A percentile compares a stretch with the other conserved stretches of the same genome.
phyloP scores from a whole-genome alignment of 768 basidiomycete species.

The Termitomyces sp. region DNA sequence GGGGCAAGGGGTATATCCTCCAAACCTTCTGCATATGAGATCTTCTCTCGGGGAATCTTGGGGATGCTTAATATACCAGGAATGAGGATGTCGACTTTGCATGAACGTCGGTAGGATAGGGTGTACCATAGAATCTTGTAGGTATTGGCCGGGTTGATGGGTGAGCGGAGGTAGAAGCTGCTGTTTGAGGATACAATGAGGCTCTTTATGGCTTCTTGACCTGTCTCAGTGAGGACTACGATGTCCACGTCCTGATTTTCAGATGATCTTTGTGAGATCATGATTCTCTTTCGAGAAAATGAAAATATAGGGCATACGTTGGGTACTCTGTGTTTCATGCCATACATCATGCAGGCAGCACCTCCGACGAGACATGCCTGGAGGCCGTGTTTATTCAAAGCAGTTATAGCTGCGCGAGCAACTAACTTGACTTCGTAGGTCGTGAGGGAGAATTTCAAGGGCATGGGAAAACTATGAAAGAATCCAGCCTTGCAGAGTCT shows the following conservation, averaged over 20 bases:
- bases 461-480: background rate
- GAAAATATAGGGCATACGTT: constrained; percentile 16
- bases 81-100: constrained; percentile 34
- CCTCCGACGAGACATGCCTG: constrained; percentile 34
- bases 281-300: background rate
- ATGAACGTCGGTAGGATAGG: constrained; percentile 17
- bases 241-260: constrained; percentile 39
- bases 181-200: constrained; percentile 24
- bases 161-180: constrained; percentile 31
- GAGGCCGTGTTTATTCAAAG: constrained; percentile 19
- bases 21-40: constrained; percentile 10
- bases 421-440: constrained; percentile 17
- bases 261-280: too few species aligned
- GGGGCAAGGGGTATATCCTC: constrained; percentile 31
- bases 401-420: constrained; percentile 19
- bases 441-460: background rate
- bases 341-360: constrained; percentile 32
- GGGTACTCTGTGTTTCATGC: constrained; percentile 28
- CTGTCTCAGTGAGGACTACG: constrained; percentile 29
- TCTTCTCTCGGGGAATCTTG: constrained; percentile 16
- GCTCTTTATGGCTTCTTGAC: constrained; percentile 34
- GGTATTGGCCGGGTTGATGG: constrained; percentile 30
- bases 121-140: constrained; percentile 38
- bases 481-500: background rate
- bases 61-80: constrained; percentile 33